Percentiles rank a stretch among this genome's conserved stretches.
Conservation (phyloP, 352 stramenopile genomes). For the Phytophthora nicotianae region DNA sequence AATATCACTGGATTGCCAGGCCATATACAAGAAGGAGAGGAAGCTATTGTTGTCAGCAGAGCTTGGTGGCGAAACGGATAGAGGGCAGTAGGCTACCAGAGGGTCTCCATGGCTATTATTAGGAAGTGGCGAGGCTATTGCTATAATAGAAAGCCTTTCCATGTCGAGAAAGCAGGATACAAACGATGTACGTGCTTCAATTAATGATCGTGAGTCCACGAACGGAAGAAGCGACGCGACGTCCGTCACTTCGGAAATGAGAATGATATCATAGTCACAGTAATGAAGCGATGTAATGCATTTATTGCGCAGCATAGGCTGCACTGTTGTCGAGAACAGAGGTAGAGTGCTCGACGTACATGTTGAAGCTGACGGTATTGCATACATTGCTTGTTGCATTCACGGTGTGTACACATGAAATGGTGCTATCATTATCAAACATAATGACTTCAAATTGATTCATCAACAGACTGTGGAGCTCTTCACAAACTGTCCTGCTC, state of each 20-base stretch:
- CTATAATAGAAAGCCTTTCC: too few relatives aligned
- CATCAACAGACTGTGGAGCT: conserved; percentile 36
- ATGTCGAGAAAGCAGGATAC: neutral
- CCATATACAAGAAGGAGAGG: conserved; percentile 22
- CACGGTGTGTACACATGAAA: conserved; percentile 7
- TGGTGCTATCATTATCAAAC: conserved; percentile 2
- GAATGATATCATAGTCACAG: neutral
- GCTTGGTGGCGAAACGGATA: conserved; percentile 28
- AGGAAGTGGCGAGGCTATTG: conserved; percentile 2
- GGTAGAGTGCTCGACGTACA: too few relatives aligned
- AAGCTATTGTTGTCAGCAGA: conserved; percentile 33
- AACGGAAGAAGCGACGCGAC: conserved; percentile 11
- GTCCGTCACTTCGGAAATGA: conserved; percentile 5
- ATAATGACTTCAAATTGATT: conserved; percentile 31
- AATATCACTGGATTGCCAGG: conserved; percentile 27
- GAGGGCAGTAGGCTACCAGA: neutral
- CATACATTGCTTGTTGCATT: too few relatives aligned
- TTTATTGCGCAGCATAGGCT: too few relatives aligned
- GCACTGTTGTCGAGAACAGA: too few relatives aligned
- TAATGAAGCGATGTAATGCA: neutral
- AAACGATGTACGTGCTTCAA: neutral
- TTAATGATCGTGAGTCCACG: conserved; percentile 4
- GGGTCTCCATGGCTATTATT: conserved; percentile 15
- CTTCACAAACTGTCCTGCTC: conserved; percentile 6
- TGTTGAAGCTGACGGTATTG: conserved; percentile 23